Base-by-base conservation (phyloP, 768 basidiomycete species). In the Trametes coccinea region DNA sequence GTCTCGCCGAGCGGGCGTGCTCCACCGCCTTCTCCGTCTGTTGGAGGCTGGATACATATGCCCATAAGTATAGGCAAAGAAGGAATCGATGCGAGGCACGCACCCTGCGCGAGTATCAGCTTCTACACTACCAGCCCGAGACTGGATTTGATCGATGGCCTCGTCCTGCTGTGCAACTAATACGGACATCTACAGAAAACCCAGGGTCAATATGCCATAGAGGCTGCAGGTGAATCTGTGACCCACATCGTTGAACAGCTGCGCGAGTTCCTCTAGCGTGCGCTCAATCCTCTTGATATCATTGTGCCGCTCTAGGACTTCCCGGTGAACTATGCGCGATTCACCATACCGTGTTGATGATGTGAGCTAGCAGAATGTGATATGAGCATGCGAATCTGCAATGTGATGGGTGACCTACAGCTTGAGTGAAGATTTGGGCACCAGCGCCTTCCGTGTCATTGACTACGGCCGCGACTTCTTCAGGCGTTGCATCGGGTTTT, bases 401-500 rank as follows among this genome's bases (percentile, higher is more conserved):
- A 59, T 45, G 8, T 3, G 13, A 17, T 22, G n/a, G 14, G 13
- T 33, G 11, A 69, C 80, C 33, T 70, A 92, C 92, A 60, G 92
- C 90, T 77, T 93, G 92, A 61, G 88, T 87, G 79, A 98, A 98
- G 55, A 97, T 89, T 73, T 97, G 95, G 31, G 74, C 72, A 45
- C 74, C 74, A 31, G 84, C 82, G 51, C 88, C 88, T 53, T 82
- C 82, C 47, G 91, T 88, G 67, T 93, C 89, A 67, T 95, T 88
- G 37, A 95, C 88, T n/a, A 91, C 94, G 14, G 90, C 87, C 53
- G 81, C 78, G 62, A 98, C 79, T 75, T 98, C 95, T 57, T 96
- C 93, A 2, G 88, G 88, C 0, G 93, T 86, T 4, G 95, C 95
- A 74, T 95, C 87, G 50, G 94, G 95, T 77, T 97, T 97, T 58